Conservation (phyloP, 2,329 filamentous ascomycete genomes). For the Diaporthe sp. region DNA sequence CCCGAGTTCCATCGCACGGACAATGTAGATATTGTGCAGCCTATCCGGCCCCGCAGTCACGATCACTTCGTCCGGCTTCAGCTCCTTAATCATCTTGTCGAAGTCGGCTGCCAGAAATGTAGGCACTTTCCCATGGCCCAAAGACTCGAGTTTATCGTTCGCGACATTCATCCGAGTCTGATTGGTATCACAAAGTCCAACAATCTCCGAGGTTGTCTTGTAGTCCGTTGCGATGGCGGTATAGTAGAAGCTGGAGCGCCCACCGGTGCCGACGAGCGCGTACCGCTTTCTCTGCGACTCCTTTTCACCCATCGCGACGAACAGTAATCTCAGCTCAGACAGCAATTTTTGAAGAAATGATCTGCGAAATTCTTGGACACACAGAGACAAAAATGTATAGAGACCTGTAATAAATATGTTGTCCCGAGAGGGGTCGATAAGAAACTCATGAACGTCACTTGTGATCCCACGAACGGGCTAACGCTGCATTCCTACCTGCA, state of each 20-base stretch:
- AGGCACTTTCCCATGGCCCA: conserved; percentile 63
- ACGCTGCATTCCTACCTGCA: not conserved
- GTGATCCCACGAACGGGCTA: not conserved
- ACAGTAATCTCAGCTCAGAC: not conserved
- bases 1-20: conserved; percentile 69
- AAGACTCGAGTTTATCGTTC: conserved; percentile 59
- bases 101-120: conserved; percentile 68
- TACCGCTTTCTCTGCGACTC: conserved; percentile 56
- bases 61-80: conserved; percentile 71
- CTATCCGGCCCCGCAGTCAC: conserved; percentile 71
- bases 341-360: not conserved
- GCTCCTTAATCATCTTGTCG: conserved; percentile 68
- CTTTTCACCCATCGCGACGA: not conserved
- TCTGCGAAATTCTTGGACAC: no score
- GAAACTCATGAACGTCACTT: conserved; percentile 15
- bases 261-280: conserved; percentile 70
- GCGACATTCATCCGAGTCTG: conserved; percentile 70
- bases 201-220: conserved; percentile 61
- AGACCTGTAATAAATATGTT: not conserved
- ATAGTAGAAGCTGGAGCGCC: conserved; percentile 72
- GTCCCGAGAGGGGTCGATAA: not conserved
- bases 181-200: conserved; percentile 71
- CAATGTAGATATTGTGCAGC: conserved; percentile 71
- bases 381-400: not conserved
- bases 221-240: conserved; percentile 68